Evolutionary conservation across 345 rosid genomes (phyloP).

Genomic region (Eucalyptus pumila): DNA sequence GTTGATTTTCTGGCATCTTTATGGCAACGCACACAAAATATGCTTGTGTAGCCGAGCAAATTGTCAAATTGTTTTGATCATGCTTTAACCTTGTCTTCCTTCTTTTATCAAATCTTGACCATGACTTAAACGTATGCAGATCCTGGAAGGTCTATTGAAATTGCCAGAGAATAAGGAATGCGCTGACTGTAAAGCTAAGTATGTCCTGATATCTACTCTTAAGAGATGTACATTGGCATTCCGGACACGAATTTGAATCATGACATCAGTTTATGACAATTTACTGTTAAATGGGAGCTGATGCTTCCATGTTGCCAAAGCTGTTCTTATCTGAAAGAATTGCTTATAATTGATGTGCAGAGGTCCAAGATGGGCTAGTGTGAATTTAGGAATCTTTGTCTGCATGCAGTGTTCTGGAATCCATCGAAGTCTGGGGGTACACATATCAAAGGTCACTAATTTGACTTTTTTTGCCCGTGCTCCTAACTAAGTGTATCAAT

Average conservation of each 20-base stretch:
- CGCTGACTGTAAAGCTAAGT: conserved; percentile 98
- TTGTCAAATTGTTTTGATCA: not conserved
- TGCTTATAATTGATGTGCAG: conserved; percentile 12
- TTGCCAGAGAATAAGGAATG: conserved; percentile 93
- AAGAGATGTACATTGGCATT: not conserved
- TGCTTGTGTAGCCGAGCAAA: not conserved
- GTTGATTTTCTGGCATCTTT: not conserved
- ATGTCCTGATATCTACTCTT: conserved; percentile 12
- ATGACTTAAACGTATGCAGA: conserved; percentile 24
- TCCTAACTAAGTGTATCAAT: not conserved
- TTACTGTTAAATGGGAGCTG: not conserved
- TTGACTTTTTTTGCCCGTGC: not conserved
- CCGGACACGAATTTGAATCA: not conserved
- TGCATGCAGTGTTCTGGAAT: conserved; percentile 99
- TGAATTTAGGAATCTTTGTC: conserved; percentile 92
- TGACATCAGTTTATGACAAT: not conserved
- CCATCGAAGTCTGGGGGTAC: conserved; percentile 98
- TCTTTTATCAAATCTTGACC: not conserved
- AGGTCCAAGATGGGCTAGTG: conserved; percentile 99
- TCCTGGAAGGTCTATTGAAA: conserved; percentile 83
- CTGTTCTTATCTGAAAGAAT: not conserved
- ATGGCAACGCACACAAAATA: not conserved
- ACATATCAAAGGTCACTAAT: conserved; percentile 77
- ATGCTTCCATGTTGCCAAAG: not conserved
- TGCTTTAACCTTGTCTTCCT: not conserved